Evolutionary conservation across 2,329 filamentous ascomycete species (phyloP).

Genomic region (Shiraia sp.): DNA sequence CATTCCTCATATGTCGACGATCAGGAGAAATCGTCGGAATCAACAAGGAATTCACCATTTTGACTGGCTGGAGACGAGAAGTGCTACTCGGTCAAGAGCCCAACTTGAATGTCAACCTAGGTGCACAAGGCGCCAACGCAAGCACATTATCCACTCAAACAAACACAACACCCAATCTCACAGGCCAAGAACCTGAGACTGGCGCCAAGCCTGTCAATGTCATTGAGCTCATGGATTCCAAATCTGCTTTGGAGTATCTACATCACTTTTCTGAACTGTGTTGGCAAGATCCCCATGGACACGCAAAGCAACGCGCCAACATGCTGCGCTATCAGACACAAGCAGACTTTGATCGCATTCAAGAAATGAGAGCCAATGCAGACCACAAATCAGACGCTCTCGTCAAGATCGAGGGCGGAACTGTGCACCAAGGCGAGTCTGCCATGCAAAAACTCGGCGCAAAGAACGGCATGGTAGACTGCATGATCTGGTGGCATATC

Average conservation of each 20-base stretch:
- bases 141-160: slow-evolving; percentile 44
- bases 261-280: slow-evolving; percentile 92
- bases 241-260: slow-evolving; percentile 91
- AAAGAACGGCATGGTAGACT: slow-evolving; percentile 89
- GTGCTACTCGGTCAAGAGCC: slow-evolving; percentile 84
- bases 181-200: slow-evolving; percentile 37
- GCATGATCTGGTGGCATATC: slow-evolving; percentile 95
- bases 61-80: slow-evolving; percentile 93
- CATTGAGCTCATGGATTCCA: slow-evolving; percentile 89
- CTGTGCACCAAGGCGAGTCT: slow-evolving; percentile 62
- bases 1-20: slow-evolving; percentile 86
- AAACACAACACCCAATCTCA: slow-evolving; percentile 53
- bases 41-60: slow-evolving; percentile 93
- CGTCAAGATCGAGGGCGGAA: slow-evolving; percentile 35
- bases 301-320: slow-evolving; percentile 80
- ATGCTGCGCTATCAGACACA: slow-evolving; percentile 79
- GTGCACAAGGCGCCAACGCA: slow-evolving; percentile 47
- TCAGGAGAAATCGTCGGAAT: slow-evolving; percentile 95
- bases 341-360: slow-evolving; percentile 38
- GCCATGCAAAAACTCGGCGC: slow-evolving; percentile 79
- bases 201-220: slow-evolving; percentile 79
- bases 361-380: slow-evolving; percentile 25
- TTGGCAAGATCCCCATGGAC: slow-evolving; percentile 86
- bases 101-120: slow-evolving; percentile 84
- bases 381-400: slow-evolving; percentile 30